Evolutionary conservation across 352 stramenopile genomes (phyloP).

Genomic region (Phytophthora citricola): DNA sequence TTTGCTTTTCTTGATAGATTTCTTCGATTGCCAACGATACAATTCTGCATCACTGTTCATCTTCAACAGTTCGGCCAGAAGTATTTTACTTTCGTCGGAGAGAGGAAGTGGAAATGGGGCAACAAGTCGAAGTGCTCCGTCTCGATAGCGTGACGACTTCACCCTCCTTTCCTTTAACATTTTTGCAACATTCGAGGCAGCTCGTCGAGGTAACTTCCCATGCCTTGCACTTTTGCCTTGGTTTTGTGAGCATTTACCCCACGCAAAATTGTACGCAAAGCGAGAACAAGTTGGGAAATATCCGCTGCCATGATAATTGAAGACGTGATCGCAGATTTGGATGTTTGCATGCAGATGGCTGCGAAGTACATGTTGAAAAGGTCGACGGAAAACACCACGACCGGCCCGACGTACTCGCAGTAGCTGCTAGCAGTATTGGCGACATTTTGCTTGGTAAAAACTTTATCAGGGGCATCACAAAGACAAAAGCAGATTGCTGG

Average conservation of each 20-base stretch:
- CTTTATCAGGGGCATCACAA: slow-evolving; percentile 29
- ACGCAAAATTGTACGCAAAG: slow-evolving; percentile 3
- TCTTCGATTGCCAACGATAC: not conserved
- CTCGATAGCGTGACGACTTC: not conserved
- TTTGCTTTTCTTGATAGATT: not conserved
- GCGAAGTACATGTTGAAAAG: slow-evolving; percentile 16
- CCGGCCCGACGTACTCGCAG: slow-evolving; percentile 17
- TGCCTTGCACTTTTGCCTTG: not conserved
- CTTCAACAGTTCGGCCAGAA: slow-evolving; percentile 9
- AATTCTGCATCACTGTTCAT: not conserved
- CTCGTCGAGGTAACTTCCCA: not conserved
- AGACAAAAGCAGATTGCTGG: slow-evolving; percentile 11
- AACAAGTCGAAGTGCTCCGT: slow-evolving; percentile 1
- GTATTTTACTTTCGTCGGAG: not conserved
- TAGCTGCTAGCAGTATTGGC: slow-evolving; percentile 11
- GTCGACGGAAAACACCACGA: slow-evolving; percentile 17
- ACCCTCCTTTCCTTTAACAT: not conserved
- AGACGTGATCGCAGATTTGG: slow-evolving; percentile 1
- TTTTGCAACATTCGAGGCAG: not conserved
- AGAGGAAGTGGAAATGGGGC: slow-evolving; percentile 16
- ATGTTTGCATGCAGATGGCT: slow-evolving; percentile 6
- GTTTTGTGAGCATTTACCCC: not conserved
- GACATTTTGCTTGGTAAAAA: slow-evolving; percentile 26
- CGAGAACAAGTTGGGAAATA: slow-evolving; percentile 7
- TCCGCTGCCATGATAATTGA: slow-evolving; percentile 11